Conservation (phyloP, 805 yeast genomes). For the Lachancea mirantina region DNA sequence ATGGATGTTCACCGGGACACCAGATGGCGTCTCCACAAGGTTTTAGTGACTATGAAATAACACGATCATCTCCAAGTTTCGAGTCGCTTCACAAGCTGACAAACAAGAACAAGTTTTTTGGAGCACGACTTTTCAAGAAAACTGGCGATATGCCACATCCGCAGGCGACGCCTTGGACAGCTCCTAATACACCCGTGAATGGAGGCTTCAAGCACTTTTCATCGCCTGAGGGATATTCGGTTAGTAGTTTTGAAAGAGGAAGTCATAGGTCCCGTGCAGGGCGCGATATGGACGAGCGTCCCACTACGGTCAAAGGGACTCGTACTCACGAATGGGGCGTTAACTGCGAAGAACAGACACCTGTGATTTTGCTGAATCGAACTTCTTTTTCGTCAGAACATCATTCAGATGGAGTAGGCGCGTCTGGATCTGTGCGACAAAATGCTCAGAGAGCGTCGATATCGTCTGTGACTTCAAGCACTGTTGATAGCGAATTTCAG, state of each 20-base stretch:
- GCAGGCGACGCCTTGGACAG: conserved; percentile 3
- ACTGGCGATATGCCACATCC: conserved; percentile 5
- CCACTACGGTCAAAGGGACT: conserved; percentile 39
- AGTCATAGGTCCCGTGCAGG: not conserved
- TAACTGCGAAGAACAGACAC: conserved; percentile 12
- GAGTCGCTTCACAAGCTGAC: conserved; percentile 27
- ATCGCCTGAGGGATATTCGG: conserved; percentile 5
- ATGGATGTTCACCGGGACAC: no score
- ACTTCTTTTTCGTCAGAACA: conserved; percentile 9
- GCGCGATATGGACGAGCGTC: not conserved
- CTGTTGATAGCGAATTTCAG: conserved; percentile 1
- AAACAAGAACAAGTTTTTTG: conserved; percentile 23
- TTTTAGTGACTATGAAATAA: no score
- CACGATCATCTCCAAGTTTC: conserved; percentile 23
- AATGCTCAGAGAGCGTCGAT: conserved; percentile 2
- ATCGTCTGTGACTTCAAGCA: conserved; percentile 5
- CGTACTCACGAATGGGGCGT: conserved; percentile 46
- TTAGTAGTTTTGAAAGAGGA: conserved; percentile 4
- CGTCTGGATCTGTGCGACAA: not conserved
- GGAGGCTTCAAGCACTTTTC: conserved; percentile 4
- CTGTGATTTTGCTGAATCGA: conserved; percentile 20
- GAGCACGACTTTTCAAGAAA: conserved; percentile 26
- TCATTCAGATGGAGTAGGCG: conserved; percentile 5
- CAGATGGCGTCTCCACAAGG: no score
- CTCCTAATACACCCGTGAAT: conserved; percentile 4